Evolutionary conservation across 2,329 filamentous ascomycete genomes (phyloP).

Genomic region (Macroventuria anomochaeta): DNA sequence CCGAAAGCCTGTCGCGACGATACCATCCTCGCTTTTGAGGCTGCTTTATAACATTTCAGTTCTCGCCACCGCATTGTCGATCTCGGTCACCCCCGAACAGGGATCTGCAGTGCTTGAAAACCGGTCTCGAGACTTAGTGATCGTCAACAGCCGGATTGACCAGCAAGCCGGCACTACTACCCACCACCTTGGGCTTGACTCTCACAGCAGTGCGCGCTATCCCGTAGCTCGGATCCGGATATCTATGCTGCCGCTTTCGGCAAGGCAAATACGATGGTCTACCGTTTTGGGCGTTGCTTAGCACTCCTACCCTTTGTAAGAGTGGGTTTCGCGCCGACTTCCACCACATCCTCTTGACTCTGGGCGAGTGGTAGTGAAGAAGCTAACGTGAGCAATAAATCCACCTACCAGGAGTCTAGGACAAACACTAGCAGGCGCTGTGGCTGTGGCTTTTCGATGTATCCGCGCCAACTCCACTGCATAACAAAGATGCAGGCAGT

Average conservation of each 20-base stretch:
- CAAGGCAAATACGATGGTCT: conserved; percentile 4
- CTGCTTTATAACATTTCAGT: not conserved
- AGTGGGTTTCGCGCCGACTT: not conserved
- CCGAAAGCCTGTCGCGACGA: conserved; percentile 5
- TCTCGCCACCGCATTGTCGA: conserved; percentile 4
- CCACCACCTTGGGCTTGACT: conserved; percentile 3
- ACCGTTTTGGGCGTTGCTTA: conserved; percentile 15
- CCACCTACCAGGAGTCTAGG: not conserved
- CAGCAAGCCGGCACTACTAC: not conserved
- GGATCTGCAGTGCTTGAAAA: conserved; percentile 3
- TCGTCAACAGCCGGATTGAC: not conserved
- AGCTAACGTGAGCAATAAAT: not conserved
- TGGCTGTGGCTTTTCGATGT: not conserved
- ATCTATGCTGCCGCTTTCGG: conserved; percentile 4
- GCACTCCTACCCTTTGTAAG: not conserved
- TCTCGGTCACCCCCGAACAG: conserved; percentile 13
- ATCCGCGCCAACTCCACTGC: not conserved
- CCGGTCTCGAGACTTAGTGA: not conserved
- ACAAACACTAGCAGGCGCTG: not conserved
- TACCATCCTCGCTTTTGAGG: conserved; percentile 1
- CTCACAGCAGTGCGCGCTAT: conserved; percentile 8
- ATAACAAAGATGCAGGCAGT: not conserved
- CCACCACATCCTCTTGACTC: not conserved
- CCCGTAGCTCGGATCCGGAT: conserved; percentile 1
- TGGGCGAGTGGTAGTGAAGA: not conserved